Conservation (phyloP, 2,329 filamentous ascomycete genomes). For the Pestalotiopsis sp. region DNA sequence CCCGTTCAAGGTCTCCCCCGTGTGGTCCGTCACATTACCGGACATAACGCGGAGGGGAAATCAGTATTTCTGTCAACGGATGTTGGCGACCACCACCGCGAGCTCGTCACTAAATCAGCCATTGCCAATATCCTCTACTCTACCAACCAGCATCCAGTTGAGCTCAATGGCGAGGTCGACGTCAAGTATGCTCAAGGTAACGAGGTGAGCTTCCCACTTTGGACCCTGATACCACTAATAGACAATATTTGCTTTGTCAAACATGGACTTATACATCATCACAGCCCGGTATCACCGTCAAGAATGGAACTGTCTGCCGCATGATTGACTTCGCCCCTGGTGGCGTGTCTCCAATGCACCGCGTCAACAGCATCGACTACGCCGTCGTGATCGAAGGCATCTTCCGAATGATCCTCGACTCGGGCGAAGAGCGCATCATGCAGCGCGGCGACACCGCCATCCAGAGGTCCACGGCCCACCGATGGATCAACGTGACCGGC, state of each 20-base stretch:
- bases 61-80: slow-evolving; percentile 28
- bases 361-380: slow-evolving; percentile 19
- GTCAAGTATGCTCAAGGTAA: slow-evolving; percentile 20
- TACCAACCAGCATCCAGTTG: slow-evolving; percentile 25
- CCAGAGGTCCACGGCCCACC: slow-evolving; percentile 15
- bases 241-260: slow-evolving; percentile 7
- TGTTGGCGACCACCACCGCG: slow-evolving; percentile 28
- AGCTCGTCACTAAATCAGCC: slow-evolving; percentile 26
- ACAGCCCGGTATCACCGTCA: not conserved
- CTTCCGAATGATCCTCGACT: slow-evolving; percentile 21
- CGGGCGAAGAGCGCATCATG: slow-evolving; percentile 22
- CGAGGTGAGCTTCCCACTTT: not conserved
- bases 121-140: slow-evolving; percentile 31
- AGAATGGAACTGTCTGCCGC: slow-evolving; percentile 16
- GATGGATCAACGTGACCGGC: slow-evolving; percentile 20
- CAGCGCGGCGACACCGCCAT: slow-evolving; percentile 19
- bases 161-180: slow-evolving; percentile 26
- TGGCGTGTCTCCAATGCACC: slow-evolving; percentile 17
- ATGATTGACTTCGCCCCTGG: slow-evolving; percentile 24
- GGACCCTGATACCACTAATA: fast-evolving
- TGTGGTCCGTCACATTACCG: slow-evolving; percentile 21
- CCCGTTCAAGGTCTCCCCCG: slow-evolving; percentile 16
- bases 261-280: not conserved
- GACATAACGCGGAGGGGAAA: slow-evolving; percentile 24
- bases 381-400: slow-evolving; percentile 22